Conservation (phyloP, 2,329 filamentous ascomycete genomes). For the Pyricularia sp. region DNA sequence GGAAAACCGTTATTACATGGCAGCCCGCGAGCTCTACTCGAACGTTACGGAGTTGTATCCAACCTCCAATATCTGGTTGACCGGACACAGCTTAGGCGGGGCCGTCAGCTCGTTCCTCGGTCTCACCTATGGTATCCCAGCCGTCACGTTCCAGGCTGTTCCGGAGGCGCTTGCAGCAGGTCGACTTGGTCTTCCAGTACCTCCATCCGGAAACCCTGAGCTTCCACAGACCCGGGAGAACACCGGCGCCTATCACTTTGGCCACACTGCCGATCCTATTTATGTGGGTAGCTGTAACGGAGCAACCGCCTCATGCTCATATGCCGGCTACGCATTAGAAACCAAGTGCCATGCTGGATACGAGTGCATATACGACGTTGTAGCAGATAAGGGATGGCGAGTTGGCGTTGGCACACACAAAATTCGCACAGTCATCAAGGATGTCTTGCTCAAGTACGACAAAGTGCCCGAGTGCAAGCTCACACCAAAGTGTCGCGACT, state of each 20-base stretch:
- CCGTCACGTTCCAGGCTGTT: slow-evolving; percentile 88
- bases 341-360: slow-evolving; percentile 83
- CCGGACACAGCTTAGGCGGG: slow-evolving; percentile 87
- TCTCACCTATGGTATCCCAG: slow-evolving; percentile 81
- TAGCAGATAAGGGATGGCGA: slow-evolving; percentile 84
- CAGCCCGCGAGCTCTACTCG: slow-evolving; percentile 79
- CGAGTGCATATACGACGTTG: slow-evolving; percentile 87
- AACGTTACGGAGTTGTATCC: slow-evolving; percentile 90
- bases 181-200: slow-evolving; percentile 75
- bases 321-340: slow-evolving; percentile 90
- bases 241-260: slow-evolving; percentile 82
- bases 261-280: slow-evolving; percentile 90
- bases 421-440: slow-evolving; percentile 78
- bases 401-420: slow-evolving; percentile 87
- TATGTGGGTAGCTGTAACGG: slow-evolving; percentile 90
- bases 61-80: slow-evolving; percentile 74
- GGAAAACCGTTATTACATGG: slow-evolving; percentile 87
- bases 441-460: slow-evolving; percentile 80
- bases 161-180: slow-evolving; percentile 82
- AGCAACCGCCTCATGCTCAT: slow-evolving; percentile 78
- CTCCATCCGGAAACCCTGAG: slow-evolving; percentile 66
- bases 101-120: slow-evolving; percentile 82
- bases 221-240: slow-evolving; percentile 61
- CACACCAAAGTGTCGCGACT: slow-evolving; percentile 79
- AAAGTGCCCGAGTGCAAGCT: slow-evolving; percentile 65